Evolutionary conservation across 2,329 filamentous ascomycete genomes (phyloP).

Genomic region (Fusarium sp.): DNA sequence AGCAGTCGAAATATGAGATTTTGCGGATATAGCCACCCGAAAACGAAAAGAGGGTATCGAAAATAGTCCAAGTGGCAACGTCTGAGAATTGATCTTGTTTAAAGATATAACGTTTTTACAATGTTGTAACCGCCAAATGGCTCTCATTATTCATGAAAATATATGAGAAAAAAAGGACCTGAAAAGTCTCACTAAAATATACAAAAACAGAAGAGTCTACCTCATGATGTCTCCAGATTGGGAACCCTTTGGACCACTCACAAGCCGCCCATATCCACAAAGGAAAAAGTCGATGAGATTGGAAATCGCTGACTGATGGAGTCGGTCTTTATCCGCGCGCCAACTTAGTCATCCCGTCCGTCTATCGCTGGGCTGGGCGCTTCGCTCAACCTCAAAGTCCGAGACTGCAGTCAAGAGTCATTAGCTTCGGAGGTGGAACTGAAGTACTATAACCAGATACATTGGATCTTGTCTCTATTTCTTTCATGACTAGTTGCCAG

Average conservation of each 20-base stretch:
- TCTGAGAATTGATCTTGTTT: slow-evolving; percentile 4
- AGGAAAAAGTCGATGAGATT: slow-evolving; percentile 22
- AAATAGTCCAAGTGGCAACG: not conserved
- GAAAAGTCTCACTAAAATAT: slow-evolving; percentile 22
- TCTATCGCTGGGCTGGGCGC: not conserved
- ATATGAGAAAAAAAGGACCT: not conserved
- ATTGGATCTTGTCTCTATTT: not conserved
- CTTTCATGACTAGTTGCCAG: too few relatives aligned
- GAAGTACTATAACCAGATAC: not conserved
- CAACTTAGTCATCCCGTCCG: slow-evolving; percentile 38
- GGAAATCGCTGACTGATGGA: slow-evolving; percentile 40
- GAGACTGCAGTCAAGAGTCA: not conserved
- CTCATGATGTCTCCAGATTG: slow-evolving; percentile 28
- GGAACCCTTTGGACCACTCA: slow-evolving; percentile 27
- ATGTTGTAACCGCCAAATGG: slow-evolving; percentile 9
- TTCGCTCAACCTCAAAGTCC: not conserved
- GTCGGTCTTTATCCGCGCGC: slow-evolving; percentile 36
- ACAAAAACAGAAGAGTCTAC: slow-evolving; percentile 8
- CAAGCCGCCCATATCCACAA: slow-evolving; percentile 21
- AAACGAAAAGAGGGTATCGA: not conserved
- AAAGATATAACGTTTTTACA: slow-evolving; percentile 5
- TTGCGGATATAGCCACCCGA: not conserved
- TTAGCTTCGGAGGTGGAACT: not conserved
- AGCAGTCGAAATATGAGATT: not conserved
- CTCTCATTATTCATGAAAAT: slow-evolving; percentile 28